Base-by-base conservation (phyloP, 495 filamentous ascomycete genomes). In the Sordaria brevicollis region DNA sequence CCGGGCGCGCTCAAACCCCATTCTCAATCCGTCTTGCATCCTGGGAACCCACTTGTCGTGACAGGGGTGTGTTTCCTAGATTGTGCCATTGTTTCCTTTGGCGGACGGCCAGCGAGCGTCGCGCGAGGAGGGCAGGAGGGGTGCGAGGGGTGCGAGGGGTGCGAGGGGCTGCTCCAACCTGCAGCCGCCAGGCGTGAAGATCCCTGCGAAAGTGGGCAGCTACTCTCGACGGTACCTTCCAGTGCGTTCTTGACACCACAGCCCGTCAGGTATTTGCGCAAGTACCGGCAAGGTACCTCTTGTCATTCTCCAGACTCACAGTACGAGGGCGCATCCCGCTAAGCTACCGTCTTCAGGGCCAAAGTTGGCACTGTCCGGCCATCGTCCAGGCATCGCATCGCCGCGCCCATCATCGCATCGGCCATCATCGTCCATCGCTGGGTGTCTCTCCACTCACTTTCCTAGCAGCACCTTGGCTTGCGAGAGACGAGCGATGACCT, bases 1-100 rank as follows among this genome's bases (percentile, higher is more conserved):
- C 74, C 69, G 71, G 74, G 75, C 72, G 69, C 70, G 74, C 69
- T 69, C 71, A 77, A 77, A 75, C 75, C 74, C 75, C 75, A 76
- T 76, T 69, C 70, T 67, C 69, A 70, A 37, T 70, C 67, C 37
- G 29, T 68, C 54, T 65, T 68, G 41, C 41, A 43, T 62, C 38
- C 38, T 37, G 39, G 41, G 38, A 41, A 33, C 49, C 15, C 65
- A 65, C 66, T 70, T 35, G 35, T 33, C 38, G 49, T 21, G 49
- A n/a, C 49, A 62, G 49, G 49, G 49, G 49, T 31, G 49, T 57
- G 49, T 57, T 31, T 57, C 49, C 49, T 57, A 57, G 49, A 17
- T 62, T 62, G 49, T 62, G 13, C 49, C 13, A 62, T 62, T 62
- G 49, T 62, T 62, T 49, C 41, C 41, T 49, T 49, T 49, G 19